Percentiles rank a stretch among this genome's conserved stretches.
These are phyloP conservation scores for Hericium coralloides DNA, from an alignment of 768 basidiomycete genomes.

Conservation along the genomic window DNA sequence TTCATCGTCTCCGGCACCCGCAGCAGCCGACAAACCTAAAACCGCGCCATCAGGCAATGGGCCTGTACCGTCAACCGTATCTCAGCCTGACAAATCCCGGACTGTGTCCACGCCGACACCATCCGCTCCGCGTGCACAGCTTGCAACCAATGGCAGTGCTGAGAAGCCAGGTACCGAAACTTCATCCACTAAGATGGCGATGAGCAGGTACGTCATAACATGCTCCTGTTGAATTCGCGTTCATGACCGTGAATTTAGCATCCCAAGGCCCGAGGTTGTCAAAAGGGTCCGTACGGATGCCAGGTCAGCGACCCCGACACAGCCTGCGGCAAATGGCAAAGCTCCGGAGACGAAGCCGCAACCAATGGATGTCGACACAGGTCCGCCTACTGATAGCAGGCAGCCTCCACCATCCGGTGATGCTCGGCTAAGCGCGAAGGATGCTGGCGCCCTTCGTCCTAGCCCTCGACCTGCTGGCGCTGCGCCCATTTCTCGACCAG, in stretches of 20 bases:
- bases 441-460: background rate
- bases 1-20: background rate
- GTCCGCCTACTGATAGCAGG: background rate
- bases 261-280: constrained; percentile 75
- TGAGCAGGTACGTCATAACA: constrained; percentile 47
- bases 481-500: constrained; percentile 2
- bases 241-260: constrained; percentile 29
- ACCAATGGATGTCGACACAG: constrained; percentile 9
- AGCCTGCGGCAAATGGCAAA: constrained; percentile 20
- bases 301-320: constrained; percentile 27
- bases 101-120: constrained; percentile 32
- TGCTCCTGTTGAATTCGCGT: background rate
- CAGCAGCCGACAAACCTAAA: background rate
- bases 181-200: constrained; percentile 41
- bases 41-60: constrained; percentile 8
- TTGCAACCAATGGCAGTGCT: constrained; percentile 22
- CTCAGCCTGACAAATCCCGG: constrained; percentile 12
- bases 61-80: constrained; percentile 3
- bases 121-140: constrained; percentile 52
- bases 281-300: constrained; percentile 41
- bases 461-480: background rate
- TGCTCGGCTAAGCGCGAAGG: background rate
- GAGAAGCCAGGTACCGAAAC: constrained; percentile 24
- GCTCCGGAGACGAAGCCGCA: constrained; percentile 8
- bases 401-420: background rate